Evolutionary conservation across 257 asterid species (phyloP).

Genomic region (Handroanthus guayacan): DNA sequence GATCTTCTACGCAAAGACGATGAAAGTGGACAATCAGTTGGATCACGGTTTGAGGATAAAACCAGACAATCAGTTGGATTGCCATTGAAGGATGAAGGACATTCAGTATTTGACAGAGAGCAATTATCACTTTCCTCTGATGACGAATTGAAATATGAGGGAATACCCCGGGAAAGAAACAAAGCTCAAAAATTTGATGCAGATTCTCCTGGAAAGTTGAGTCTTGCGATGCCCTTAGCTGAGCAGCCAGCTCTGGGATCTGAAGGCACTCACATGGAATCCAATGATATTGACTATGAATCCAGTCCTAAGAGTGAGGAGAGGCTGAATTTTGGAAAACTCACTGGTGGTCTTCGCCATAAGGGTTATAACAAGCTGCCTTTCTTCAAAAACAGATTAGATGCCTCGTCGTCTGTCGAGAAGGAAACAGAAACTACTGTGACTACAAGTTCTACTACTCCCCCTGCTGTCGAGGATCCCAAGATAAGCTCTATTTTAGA

Average conservation of each 20-base stretch:
- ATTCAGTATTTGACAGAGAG: slow-evolving; percentile 39
- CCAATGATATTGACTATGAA: slow-evolving; percentile 37
- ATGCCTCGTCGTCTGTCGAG: slow-evolving; percentile 45
- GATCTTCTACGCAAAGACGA: slow-evolving; percentile 26
- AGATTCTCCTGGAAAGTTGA: slow-evolving; percentile 33
- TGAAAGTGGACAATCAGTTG: slow-evolving; percentile 33
- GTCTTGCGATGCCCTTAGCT: slow-evolving; percentile 33
- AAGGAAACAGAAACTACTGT: slow-evolving; percentile 41
- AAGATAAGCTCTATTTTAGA: slow-evolving; percentile 28
- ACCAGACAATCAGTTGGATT: slow-evolving; percentile 30
- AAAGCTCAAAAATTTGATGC: slow-evolving; percentile 31
- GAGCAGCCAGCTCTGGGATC: slow-evolving; percentile 40
- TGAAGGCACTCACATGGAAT: slow-evolving; percentile 36
- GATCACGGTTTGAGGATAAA: slow-evolving; percentile 39
- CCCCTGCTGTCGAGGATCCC: slow-evolving; percentile 43
- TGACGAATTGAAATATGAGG: slow-evolving; percentile 42
- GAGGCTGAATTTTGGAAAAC: slow-evolving; percentile 65
- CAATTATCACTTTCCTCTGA: slow-evolving; percentile 42
- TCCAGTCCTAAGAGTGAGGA: slow-evolving; percentile 44
- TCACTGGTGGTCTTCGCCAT: slow-evolving; percentile 91
- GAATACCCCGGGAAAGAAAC: slow-evolving; percentile 29
- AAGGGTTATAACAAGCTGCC: slow-evolving; percentile 65
- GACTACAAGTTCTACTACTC: slow-evolving; percentile 36
- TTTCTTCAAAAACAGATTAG: slow-evolving; percentile 51
- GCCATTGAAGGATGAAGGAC: slow-evolving; percentile 22